A percentile compares a stretch with the other conserved stretches of the same genome.
Conservation (phyloP, 441 rosid genomes). For the Hura crepitans region DNA sequence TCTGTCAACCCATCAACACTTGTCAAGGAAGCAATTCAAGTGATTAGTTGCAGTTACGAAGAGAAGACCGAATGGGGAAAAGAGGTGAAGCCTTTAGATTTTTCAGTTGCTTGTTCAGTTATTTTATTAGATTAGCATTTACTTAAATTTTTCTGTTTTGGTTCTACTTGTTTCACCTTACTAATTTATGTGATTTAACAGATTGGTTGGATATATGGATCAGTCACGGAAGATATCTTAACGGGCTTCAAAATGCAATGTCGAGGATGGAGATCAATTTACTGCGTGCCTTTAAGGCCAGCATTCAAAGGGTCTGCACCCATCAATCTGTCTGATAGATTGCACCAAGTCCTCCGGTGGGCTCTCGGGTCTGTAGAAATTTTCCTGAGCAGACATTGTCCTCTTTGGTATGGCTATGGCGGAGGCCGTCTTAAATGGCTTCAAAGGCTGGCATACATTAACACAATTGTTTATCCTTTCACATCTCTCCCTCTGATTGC, state of each 20-base stretch:
- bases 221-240: constrained; percentile 89
- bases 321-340: constrained; percentile 83
- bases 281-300: constrained; percentile 78
- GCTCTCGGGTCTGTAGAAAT: constrained; percentile 97
- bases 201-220: constrained; percentile 94
- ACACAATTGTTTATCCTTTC: constrained; percentile 91
- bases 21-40: constrained; percentile 94
- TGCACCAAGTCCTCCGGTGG: constrained; percentile 94
- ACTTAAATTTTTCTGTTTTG: too few relatives aligned
- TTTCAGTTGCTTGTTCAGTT: too few relatives aligned
- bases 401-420: constrained; percentile 78
- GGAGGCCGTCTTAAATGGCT: constrained; percentile 90
- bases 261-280: constrained; percentile 94
- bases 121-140: too few relatives aligned
- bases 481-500: constrained; percentile 93
- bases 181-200: constrained; percentile 37
- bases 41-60: constrained; percentile 89
- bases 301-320: constrained; percentile 97
- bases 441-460: constrained; percentile 74
- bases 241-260: constrained; percentile 97
- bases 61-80: constrained; percentile 94
- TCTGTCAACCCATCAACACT: constrained; percentile 69
- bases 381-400: constrained; percentile 89
- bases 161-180: too few relatives aligned
- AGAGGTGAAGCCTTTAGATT: constrained; percentile 47